phyloP scores from a whole-genome alignment of 169 alveolate species.

The Babesia bigemina region DNA sequence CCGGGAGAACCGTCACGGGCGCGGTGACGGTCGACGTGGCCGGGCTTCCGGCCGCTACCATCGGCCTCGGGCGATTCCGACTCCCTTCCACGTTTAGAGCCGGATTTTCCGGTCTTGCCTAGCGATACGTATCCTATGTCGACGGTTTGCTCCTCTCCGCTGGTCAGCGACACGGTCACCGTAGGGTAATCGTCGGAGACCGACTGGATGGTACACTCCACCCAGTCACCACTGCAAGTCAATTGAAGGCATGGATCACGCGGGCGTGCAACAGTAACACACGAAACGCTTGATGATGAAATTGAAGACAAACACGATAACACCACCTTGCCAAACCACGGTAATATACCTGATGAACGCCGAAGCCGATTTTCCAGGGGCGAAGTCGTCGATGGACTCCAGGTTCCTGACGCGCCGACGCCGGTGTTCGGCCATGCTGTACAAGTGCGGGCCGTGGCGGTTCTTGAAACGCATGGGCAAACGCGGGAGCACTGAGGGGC shows the following conservation, averaged over 20 bases:
- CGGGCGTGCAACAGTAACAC: too few species aligned
- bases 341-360: constrained; percentile 46
- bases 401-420: constrained; percentile 51
- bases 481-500: constrained; percentile 73
- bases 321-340: too few species aligned
- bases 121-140: constrained; percentile 73
- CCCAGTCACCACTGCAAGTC: constrained; percentile 77
- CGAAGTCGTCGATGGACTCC: constrained; percentile 53
- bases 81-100: constrained; percentile 35
- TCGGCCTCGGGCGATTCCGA: not conserved
- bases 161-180: constrained; percentile 61
- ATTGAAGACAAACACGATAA: too few species aligned
- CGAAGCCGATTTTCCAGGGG: constrained; percentile 33
- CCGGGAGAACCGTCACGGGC: constrained; percentile 10
- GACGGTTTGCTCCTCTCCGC: constrained; percentile 69
- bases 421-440: constrained; percentile 53
- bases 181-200: constrained; percentile 66
- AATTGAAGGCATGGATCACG: not conserved
- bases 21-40: constrained; percentile 2
- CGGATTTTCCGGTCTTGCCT: constrained; percentile 4
- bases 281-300: too few species aligned
- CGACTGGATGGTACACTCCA: constrained; percentile 70
- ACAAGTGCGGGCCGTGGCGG: constrained; percentile 65
- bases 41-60: constrained; percentile 10
- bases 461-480: constrained; percentile 76